Evolutionary conservation across 2,329 filamentous ascomycete species (phyloP).

Genomic region (Neofusicoccum parvum): DNA sequence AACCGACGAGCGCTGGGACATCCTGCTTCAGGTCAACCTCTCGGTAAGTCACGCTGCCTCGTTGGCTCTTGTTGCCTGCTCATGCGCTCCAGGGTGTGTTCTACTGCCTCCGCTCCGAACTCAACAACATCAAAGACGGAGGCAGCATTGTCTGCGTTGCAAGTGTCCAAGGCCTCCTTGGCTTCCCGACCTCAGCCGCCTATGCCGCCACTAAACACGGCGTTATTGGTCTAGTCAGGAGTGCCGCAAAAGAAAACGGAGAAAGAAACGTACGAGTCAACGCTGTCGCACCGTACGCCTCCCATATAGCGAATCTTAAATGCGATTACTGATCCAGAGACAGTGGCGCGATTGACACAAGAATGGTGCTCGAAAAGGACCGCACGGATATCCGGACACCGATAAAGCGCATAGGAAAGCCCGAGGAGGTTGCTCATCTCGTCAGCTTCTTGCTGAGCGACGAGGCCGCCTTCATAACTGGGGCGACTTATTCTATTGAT

Average conservation of each 20-base stretch:
- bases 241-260: slow-evolving; percentile 40
- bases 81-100: slow-evolving; percentile 8
- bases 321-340: neutral
- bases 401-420: slow-evolving; percentile 21
- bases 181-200: slow-evolving; percentile 32
- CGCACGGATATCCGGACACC: slow-evolving; percentile 2
- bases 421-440: slow-evolving; percentile 39
- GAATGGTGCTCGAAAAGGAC: slow-evolving; percentile 25
- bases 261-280: slow-evolving; percentile 41
- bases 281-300: slow-evolving; percentile 44
- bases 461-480: slow-evolving; percentile 46
- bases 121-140: slow-evolving; percentile 37
- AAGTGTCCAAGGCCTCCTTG: slow-evolving; percentile 52
- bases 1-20: slow-evolving; percentile 38
- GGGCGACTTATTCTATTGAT: slow-evolving; percentile 44
- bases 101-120: slow-evolving; percentile 29
- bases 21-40: slow-evolving; percentile 38
- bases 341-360: slow-evolving; percentile 28
- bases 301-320: neutral
- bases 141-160: slow-evolving; percentile 43
- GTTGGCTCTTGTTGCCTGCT: neutral
- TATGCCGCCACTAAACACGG: slow-evolving; percentile 25
- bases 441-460: slow-evolving; percentile 47
- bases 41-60: slow-evolving; percentile 23
- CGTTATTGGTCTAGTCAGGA: slow-evolving; percentile 34